Evolutionary conservation across 2,329 filamentous ascomycete genomes (phyloP).

Genomic region (Aspergillus texensis): DNA sequence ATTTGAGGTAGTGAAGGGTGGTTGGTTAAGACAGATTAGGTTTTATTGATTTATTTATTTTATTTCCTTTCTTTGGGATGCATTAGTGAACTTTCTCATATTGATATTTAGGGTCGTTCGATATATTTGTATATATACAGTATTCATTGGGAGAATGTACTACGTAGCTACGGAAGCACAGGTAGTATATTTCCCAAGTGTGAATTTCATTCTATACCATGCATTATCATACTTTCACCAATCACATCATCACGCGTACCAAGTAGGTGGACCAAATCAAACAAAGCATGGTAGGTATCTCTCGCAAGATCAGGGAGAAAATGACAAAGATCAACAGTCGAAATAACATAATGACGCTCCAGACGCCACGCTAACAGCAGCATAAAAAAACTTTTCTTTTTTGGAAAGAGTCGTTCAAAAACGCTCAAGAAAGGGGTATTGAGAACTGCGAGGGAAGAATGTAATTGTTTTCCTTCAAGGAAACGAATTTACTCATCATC

Average conservation of each 20-base stretch:
- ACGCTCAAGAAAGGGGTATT: constrained; percentile 4
- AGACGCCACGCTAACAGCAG: constrained; percentile 29
- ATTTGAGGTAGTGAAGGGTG: too few species aligned
- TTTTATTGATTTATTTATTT: too few species aligned
- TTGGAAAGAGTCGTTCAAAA: background rate
- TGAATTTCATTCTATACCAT: constrained; percentile 1
- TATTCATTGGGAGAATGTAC: background rate
- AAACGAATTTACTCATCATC: constrained; percentile 43
- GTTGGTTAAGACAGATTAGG: too few species aligned
- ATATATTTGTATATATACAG: background rate
- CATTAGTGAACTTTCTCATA: background rate
- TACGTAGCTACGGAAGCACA: background rate
- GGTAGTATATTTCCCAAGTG: background rate
- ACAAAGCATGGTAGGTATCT: constrained; percentile 1
- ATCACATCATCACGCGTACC: constrained; percentile 6
- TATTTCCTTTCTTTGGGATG: constrained; percentile 22
- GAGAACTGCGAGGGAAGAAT: background rate
- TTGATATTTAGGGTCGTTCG: background rate
- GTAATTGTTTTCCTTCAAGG: background rate
- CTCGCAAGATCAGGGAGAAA: background rate
- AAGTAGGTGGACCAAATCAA: constrained; percentile 6
- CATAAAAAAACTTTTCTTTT: background rate
- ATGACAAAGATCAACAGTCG: constrained; percentile 6
- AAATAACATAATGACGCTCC: constrained; percentile 13
- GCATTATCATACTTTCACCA: constrained; percentile 1